Conservation (phyloP, 768 basidiomycete genomes). For the Suillus occidentalis region DNA sequence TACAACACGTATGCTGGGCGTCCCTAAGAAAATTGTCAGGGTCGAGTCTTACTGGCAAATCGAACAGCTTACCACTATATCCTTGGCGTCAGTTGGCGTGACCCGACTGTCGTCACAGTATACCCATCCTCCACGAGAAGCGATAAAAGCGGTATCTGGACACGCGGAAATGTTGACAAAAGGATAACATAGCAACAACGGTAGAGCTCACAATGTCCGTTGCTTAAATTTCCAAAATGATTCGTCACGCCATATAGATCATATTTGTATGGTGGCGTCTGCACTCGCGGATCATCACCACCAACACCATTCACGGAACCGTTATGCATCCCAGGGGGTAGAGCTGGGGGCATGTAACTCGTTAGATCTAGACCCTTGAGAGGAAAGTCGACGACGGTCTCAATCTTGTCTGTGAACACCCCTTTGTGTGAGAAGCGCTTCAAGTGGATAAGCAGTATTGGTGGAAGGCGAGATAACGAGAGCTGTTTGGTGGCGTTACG, state of each 20-base stretch:
- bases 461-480: constrained; percentile 89
- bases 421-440: constrained; percentile 92
- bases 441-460: constrained; percentile 87
- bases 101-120: constrained; percentile 95
- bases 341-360: constrained; percentile 81
- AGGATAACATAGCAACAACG: neutral
- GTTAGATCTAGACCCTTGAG: constrained; percentile 60
- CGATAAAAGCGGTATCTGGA: constrained; percentile 89
- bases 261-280: constrained; percentile 88
- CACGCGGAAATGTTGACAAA: neutral
- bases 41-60: neutral
- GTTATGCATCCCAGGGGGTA: constrained; percentile 63
- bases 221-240: constrained; percentile 91
- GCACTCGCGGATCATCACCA: constrained; percentile 71
- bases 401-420: constrained; percentile 93
- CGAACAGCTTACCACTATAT: constrained; percentile 69
- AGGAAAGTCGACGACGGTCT: constrained; percentile 93
- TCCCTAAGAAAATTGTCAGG: constrained; percentile 47
- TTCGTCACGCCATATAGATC: constrained; percentile 96
- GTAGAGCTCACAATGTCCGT: constrained; percentile 83
- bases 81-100: constrained; percentile 65
- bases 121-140: constrained; percentile 85
- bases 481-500: constrained; percentile 85
- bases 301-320: constrained; percentile 40
- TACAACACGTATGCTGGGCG: constrained; percentile 78